Evolutionary conservation across 768 basidiomycete genomes (phyloP), one percentile per base, ranked within the genome.

Genomic region (Pleurotus citrinopileatus): DNA sequence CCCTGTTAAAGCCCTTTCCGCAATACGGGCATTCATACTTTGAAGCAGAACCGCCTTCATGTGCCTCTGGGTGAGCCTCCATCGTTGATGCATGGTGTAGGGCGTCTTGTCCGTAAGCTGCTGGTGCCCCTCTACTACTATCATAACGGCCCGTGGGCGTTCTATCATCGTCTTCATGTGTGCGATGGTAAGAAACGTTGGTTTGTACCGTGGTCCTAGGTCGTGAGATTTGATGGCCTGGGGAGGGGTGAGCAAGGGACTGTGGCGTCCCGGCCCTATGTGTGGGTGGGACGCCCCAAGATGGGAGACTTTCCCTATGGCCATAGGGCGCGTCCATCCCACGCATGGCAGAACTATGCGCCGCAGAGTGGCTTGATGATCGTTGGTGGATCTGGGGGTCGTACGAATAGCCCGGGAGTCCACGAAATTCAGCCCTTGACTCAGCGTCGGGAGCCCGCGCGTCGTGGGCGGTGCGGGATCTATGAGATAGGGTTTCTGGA

Each of bases 21-120:
- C 89, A 92, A 67, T 87, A 89, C 27, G 66, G 70, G 62, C 89
- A 92, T 60, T 89, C 87, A 62, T 91, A 91, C 68, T 85, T 87
- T 52, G 76, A 61, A 15, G 56, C 69, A 42, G 73, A 53, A 36
- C 53, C 56, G 44, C 59, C 42, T 52, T 62, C 57, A 42, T 63
- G 66, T n/a, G 57, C 29, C n/a, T 47, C 45, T 28, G 45, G 26
- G 28, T 20, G 9, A 20, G 19, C 27, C 29, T 50, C 48, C 23
- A 8, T 32, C 29, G 48, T 50, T 3, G 48, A 37, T 13, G 48
- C 29, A 17, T 26, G 48, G 15, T 19, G 29, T 9, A 6, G 19
- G n/a, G 28, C 17, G 13, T 48, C 7, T 34, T 27, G 47, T n/a
- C 32, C 20, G 32, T 50, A 34, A 26, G 42, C 17, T n/a, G 48